Percentiles rank a stretch among this genome's conserved stretches.
phyloP scores from a whole-genome alignment of 2,329 filamentous ascomycete species.

The Sporothrix mexicana region DNA sequence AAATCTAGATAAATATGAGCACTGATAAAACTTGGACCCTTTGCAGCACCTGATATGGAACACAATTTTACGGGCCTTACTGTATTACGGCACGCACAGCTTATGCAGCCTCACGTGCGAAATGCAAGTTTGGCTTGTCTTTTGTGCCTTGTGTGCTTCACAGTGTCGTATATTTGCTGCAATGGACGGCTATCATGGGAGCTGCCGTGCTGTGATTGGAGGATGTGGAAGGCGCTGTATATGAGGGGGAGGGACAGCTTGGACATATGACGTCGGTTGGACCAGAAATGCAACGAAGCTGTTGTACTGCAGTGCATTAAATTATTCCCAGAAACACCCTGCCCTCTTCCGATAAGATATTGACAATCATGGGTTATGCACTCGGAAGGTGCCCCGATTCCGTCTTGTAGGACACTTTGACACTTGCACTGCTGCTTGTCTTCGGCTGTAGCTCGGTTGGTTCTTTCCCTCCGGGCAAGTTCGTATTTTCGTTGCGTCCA shows the following conservation, averaged over 20 bases:
- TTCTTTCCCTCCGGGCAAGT: not conserved
- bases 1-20: not conserved
- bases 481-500: conserved; percentile 16
- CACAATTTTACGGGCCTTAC: not conserved
- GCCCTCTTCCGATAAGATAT: conserved; percentile 4
- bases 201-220: conserved; percentile 3
- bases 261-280: conserved; percentile 28
- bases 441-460: conserved; percentile 31
- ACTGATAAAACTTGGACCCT: not conserved
- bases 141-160: no score
- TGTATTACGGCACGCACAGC: not conserved
- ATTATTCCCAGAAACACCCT: not conserved
- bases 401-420: not conserved
- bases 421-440: no score
- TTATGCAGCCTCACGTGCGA: conserved; percentile 24
- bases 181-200: not conserved
- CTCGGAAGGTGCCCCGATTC: conserved; percentile 7
- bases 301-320: not conserved
- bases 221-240: not conserved
- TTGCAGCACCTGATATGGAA: no score
- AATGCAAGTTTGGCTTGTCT: not conserved
- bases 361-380: not conserved
- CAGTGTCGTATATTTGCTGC: conserved; percentile 19
- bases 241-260: not conserved
- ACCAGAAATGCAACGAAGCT: not conserved